Evolutionary conservation across 73 alveolate species (phyloP).

Genomic region (Paramecium pentaurelia): DNA sequence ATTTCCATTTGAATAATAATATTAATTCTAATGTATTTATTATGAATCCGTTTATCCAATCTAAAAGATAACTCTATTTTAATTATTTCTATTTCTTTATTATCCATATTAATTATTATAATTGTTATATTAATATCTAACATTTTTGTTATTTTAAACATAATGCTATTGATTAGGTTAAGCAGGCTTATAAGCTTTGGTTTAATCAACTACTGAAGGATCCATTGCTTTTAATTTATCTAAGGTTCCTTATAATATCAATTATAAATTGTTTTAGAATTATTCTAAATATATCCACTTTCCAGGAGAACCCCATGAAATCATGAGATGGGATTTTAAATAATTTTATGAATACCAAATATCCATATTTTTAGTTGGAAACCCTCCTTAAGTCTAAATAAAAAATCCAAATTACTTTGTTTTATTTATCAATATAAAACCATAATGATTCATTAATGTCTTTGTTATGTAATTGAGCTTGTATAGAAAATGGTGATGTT

Average conservation of each 20-base stretch:
- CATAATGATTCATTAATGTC: not conserved
- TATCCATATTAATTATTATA: not conserved
- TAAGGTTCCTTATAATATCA: not conserved
- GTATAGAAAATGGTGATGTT: not conserved
- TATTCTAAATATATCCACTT: conserved; percentile 13
- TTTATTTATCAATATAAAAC: conserved; percentile 7
- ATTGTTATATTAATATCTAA: not conserved
- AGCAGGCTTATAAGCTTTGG: not conserved
- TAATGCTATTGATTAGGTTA: not conserved
- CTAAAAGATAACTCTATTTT: not conserved
- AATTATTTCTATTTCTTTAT: not conserved
- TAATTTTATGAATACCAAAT: conserved; percentile 10
- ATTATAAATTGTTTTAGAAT: not conserved
- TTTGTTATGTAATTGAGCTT: not conserved
- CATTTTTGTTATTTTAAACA: not conserved
- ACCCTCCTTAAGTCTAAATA: conserved; percentile 32
- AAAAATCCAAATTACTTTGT: conserved; percentile 26
- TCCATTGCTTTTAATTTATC: conserved; percentile 19
- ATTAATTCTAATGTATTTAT: not conserved
- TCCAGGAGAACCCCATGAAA: not conserved
- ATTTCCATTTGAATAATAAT: not conserved
- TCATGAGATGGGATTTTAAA: not conserved
- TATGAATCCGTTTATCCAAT: not conserved
- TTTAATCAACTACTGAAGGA: not conserved
- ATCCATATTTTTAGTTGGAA: conserved; percentile 16